Base-by-base conservation (phyloP, 495 filamentous ascomycete genomes). In the Penicillium odoratum region DNA sequence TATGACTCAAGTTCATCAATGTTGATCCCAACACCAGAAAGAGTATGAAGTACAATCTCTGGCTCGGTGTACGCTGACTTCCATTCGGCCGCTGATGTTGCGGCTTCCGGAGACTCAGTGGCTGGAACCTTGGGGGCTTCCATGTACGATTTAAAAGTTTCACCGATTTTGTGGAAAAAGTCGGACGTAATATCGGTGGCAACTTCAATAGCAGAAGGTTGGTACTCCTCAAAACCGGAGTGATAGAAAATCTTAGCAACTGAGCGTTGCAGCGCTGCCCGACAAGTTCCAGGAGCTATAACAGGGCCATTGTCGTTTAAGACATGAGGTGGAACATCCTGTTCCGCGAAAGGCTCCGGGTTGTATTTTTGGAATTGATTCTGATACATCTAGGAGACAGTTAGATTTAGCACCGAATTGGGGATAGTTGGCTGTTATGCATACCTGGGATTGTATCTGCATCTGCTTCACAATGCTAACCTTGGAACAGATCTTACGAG, bases 301-400 rank as follows among this genome's bases (percentile, higher is more conserved):
- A 97, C 83, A 29, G 94, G 87, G 2, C 95, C 91, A 53, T 91
- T 85, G 50, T 96, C 92, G 36, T 91, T 91, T 52, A 92, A 81
- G 30, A 97, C 92, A 61, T 93, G 87, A 30, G 92, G 82, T 49
- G 91, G 85, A 36, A 90, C 82, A 65, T 99, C 94, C 42, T 81
- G 80, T 69, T 99, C 94, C 4, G 85, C 74, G 58, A 99, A 96
- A 7, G 93, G 90, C 69, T 93, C 89, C 3, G 92, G 91, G 44
- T 97, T 86, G 67, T 97, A 97, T 73, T 98, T 98, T 61, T 92
- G 91, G 61, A 99, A 98, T 69, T 99, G 94, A 65, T 97, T 98
- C 65, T 91, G 86, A 69, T 98, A 98, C 78, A 96, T 92, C 91
- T 96, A 63, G 49, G 53, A 38, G 43, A 56, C 34, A 44, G 34